Evolutionary conservation across 208 protist genomes (phyloP), one percentile per base, ranked within the genome.

Genomic region (Herpetomonas samuelpessoai): DNA sequence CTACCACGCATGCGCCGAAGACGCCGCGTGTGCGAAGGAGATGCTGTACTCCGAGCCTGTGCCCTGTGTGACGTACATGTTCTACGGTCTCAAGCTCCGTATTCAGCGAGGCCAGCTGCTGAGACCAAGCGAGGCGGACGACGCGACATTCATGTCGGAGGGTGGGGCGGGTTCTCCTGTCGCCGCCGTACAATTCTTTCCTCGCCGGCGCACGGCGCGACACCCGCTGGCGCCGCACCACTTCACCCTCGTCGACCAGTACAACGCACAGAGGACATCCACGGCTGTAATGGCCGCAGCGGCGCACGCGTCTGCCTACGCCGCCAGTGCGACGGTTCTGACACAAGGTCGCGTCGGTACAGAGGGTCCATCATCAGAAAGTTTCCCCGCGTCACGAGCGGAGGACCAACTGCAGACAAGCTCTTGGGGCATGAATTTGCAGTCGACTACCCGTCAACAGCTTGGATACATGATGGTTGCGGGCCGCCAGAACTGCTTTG

Each of bases 71-170:
- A 83, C 67, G 14, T 65, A 77, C 60, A 68, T 95, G 76, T 77
- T 95, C 38, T 77, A 87, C 61, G 84, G 88, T 6, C 44, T 95
- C 18, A 79, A 81, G 60, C 53, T 91, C 59, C 88, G 88, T 35
- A 79, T 93, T 29, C 70, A 71, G 2, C 45, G 18, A 6, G 68
- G 67, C 1, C 62, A 68, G 12, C 65, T 81, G 19, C 76, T 86
- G 39, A 74, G 81, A 16, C 79, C 86, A 25, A 31, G 68, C 41
- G 74, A 83, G 54, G 57, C 70, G 26, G 75, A 78, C 35, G 70
- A 66, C 44, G 4, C 47, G 16, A 9, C 68, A 28, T 39, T 57
- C 31, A 57, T 59, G 45, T 30, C 26, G 2, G 45, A 29, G 14
- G 30, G 26, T 3, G 44, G 30, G 3, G 31, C 19, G 24, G 38